Conservation (phyloP, 768 basidiomycete genomes). For the Goffeauzyma gilvescens region DNA sequence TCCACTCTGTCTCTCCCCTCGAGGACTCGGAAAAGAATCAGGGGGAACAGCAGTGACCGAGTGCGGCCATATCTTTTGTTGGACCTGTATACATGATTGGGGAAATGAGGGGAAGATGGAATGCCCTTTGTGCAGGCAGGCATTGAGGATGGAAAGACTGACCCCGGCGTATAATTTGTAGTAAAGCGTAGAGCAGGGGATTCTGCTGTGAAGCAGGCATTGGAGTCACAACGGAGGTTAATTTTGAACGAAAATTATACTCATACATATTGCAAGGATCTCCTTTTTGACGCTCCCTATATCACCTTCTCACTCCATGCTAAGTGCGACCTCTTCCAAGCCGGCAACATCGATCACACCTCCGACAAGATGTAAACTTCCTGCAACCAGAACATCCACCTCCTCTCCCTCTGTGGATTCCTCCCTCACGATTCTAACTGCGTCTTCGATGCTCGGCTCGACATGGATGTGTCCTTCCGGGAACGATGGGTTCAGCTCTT, state of each 20-base stretch:
- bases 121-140: constrained; percentile 31
- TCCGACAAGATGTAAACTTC: constrained; percentile 83
- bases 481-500: constrained; percentile 43
- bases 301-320: constrained; percentile 17
- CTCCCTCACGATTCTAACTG: constrained; percentile 46
- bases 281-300: too few relatives aligned
- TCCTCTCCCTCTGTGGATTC: constrained; percentile 8
- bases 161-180: constrained; percentile 28
- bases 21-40: constrained; percentile 24
- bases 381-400: constrained; percentile 60
- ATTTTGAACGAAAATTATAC: too few relatives aligned
- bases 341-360: constrained; percentile 82
- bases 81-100: constrained; percentile 28
- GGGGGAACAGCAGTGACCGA: constrained; percentile 30
- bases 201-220: too few relatives aligned
- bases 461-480: constrained; percentile 50
- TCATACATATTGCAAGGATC: too few relatives aligned
- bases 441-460: constrained; percentile 72
- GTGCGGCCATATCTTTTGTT: constrained; percentile 34
- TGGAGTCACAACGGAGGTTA: too few relatives aligned
- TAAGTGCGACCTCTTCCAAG: constrained; percentile 39
- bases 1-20: constrained; percentile 26
- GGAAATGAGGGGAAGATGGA: constrained; percentile 27
- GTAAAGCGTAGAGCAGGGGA: too few relatives aligned
- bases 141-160: constrained; percentile 26